phyloP scores from a whole-genome alignment of 129 eudicot genomes.

The Apium graveolens region DNA sequence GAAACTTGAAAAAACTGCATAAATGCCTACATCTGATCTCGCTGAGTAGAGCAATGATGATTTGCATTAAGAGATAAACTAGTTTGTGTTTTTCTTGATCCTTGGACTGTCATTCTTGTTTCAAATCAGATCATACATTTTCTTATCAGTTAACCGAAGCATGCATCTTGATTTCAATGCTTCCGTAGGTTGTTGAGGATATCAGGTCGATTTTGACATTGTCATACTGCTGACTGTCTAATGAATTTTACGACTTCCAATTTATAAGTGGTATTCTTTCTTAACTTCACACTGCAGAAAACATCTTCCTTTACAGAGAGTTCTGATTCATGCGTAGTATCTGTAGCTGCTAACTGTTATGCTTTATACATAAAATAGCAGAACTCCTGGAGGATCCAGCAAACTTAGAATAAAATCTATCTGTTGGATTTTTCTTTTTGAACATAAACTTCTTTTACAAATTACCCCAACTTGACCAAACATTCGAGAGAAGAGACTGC shows the following conservation, averaged over 20 bases:
- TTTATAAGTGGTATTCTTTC: background rate
- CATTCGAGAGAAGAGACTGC: background rate
- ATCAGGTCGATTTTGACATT: background rate
- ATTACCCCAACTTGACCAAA: background rate
- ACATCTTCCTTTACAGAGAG: background rate
- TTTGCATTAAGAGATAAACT: background rate
- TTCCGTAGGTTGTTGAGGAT: background rate
- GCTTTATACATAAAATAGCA: background rate
- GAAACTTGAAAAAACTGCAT: background rate
- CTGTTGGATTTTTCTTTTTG: background rate
- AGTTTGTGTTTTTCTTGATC: background rate
- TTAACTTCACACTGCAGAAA: slow-evolving; percentile 3
- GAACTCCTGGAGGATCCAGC: background rate
- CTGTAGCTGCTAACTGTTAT: background rate
- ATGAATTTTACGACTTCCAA: background rate
- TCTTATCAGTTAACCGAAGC: background rate
- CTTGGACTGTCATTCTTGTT: too few species aligned
- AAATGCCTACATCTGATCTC: background rate
- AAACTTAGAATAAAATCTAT: background rate
- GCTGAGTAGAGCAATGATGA: background rate
- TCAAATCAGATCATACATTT: background rate
- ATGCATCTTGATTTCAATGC: background rate
- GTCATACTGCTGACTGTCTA: background rate
- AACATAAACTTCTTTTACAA: background rate
- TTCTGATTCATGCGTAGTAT: background rate